Conservation (phyloP, 805 yeast species). For the Nakazawaea wyomingensis region DNA sequence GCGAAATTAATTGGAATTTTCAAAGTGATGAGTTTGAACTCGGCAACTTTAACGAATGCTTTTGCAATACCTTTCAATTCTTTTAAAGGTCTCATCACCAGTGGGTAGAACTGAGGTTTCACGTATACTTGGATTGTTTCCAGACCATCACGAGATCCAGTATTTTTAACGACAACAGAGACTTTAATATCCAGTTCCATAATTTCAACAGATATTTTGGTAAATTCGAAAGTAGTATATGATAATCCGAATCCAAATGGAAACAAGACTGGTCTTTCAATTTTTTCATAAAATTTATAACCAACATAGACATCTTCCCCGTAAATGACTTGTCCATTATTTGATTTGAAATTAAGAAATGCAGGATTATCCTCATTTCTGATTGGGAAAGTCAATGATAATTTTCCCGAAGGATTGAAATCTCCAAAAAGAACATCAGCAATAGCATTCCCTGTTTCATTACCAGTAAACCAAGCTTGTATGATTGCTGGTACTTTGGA, state of each 20-base stretch:
- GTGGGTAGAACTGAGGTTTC: constrained; percentile 26
- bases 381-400: constrained; percentile 46
- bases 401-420: constrained; percentile 49
- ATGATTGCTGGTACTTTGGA: constrained; percentile 32
- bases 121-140: constrained; percentile 50
- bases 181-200: constrained; percentile 26
- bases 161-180: constrained; percentile 35
- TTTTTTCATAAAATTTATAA: constrained; percentile 49
- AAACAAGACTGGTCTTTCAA: constrained; percentile 38
- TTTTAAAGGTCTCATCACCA: constrained; percentile 42
- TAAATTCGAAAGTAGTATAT: constrained; percentile 40
- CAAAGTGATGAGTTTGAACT: constrained; percentile 30
- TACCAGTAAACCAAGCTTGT: constrained; percentile 52
- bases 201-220: constrained; percentile 27
- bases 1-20: constrained; percentile 37
- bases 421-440: constrained; percentile 53
- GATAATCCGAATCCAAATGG: constrained; percentile 58
- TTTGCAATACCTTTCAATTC: constrained; percentile 50
- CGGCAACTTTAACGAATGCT: constrained; percentile 38
- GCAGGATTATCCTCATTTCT: constrained; percentile 46
- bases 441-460: constrained; percentile 46
- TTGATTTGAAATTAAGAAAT: constrained; percentile 41
- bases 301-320: constrained; percentile 60
- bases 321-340: constrained; percentile 44
- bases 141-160: constrained; percentile 39